A percentile compares a stretch with the other conserved stretches of the same genome.
phyloP scores from a whole-genome alignment of 371 early-diverging fungal genomes.

The Rhizopus stolonifer region DNA sequence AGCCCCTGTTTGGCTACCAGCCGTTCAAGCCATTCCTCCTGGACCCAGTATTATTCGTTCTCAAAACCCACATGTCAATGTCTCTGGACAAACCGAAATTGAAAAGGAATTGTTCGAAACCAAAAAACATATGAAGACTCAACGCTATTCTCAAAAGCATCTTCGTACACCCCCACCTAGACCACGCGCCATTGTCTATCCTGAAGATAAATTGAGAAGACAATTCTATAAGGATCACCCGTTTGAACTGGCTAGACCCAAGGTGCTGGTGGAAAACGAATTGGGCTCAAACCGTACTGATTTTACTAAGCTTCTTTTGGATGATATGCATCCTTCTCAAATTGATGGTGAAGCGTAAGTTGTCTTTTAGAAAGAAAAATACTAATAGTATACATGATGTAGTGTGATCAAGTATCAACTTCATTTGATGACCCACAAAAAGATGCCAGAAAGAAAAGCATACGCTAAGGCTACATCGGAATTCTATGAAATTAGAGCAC shows the following conservation, averaged over 20 bases:
- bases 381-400: conserved; percentile 2
- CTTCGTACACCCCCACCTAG: conserved; percentile 53
- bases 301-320: conserved; percentile 44
- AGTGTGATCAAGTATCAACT: conserved; percentile 80
- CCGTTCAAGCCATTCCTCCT: conserved; percentile 59
- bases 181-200: conserved; percentile 76
- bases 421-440: conserved; percentile 64
- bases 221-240: conserved; percentile 90
- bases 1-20: conserved; percentile 65
- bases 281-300: conserved; percentile 47
- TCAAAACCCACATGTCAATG: conserved; percentile 39
- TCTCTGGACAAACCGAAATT: conserved; percentile 36
- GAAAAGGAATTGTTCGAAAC: conserved; percentile 34
- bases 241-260: conserved; percentile 76
- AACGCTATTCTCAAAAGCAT: conserved; percentile 54
- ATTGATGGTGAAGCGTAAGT: conserved; percentile 71
- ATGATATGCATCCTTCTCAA: conserved; percentile 52
- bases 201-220: conserved; percentile 82
- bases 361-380: background rate
- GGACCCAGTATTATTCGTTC: conserved; percentile 66
- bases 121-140: conserved; percentile 17
- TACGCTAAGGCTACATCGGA: conserved; percentile 70
- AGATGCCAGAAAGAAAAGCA: conserved; percentile 69
- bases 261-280: conserved; percentile 59
- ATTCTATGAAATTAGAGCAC: conserved; percentile 72